phyloP scores from a whole-genome alignment of 139 green algal species.

The Picochlorum sp. region DNA sequence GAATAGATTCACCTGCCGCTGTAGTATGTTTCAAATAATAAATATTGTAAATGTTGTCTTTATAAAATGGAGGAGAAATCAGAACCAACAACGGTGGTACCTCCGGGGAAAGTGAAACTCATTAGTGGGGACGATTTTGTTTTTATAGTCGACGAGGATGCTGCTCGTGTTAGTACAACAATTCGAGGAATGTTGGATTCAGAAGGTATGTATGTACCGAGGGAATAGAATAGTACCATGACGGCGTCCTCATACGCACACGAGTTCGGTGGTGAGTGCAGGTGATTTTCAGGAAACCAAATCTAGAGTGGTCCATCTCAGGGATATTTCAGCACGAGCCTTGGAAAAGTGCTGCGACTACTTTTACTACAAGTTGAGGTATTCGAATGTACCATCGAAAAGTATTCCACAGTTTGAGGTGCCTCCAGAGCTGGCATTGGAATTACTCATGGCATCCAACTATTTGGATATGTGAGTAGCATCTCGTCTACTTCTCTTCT shows the following conservation, averaged over 20 bases:
- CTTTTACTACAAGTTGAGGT: conserved; percentile 96
- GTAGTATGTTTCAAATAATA: no score
- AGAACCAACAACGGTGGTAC: not conserved
- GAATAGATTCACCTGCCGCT: no score
- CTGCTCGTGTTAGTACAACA: conserved; percentile 91
- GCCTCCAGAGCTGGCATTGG: conserved; percentile 78
- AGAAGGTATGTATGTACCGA: conserved; percentile 47
- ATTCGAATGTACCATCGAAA: conserved; percentile 72
- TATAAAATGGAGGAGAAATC: not conserved
- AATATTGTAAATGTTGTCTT: no score
- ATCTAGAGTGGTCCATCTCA: conserved; percentile 78
- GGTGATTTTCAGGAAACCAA: conserved; percentile 90
- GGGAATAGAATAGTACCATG: not conserved
- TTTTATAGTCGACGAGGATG: conserved; percentile 92
- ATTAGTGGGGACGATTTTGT: conserved; percentile 91
- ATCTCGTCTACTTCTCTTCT: not conserved
- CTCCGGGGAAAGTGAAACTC: conserved; percentile 69
- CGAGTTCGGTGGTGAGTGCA: conserved; percentile 21
- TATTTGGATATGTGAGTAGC: conserved; percentile 79
- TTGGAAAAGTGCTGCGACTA: conserved; percentile 96
- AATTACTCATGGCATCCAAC: conserved; percentile 94
- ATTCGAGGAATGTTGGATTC: conserved; percentile 96
- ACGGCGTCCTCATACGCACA: not conserved
- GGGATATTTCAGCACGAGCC: conserved; percentile 82
- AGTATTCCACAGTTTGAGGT: conserved; percentile 93